Percentiles rank a stretch among this genome's conserved stretches.
These are phyloP conservation scores for Leccinum disarticulatum DNA, from an alignment of 768 basidiomycete genomes.

Conservation along the genomic window DNA sequence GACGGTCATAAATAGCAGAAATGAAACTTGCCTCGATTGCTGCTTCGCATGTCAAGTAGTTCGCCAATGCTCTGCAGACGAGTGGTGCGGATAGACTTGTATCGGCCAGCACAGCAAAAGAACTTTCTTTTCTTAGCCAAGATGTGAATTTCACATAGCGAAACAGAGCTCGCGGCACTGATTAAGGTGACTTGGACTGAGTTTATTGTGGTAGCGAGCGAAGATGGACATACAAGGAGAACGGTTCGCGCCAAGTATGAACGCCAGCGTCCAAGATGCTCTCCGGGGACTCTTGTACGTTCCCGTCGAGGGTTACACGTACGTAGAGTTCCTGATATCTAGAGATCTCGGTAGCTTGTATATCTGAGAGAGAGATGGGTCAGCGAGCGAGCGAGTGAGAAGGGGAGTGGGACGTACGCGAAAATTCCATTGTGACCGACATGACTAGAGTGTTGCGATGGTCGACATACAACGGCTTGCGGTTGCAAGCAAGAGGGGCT, in stretches of 20 bases:
- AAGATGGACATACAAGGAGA: conserved; percentile 24
- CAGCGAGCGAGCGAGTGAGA: neutral
- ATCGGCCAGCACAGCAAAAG: conserved; percentile 28
- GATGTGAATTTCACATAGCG: conserved; percentile 30
- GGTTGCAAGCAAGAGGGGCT: conserved; percentile 30
- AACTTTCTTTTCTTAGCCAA: conserved; percentile 29
- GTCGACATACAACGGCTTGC: conserved; percentile 27
- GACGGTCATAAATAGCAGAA: conserved; percentile 28
- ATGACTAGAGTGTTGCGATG: conserved; percentile 17
- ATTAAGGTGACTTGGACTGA: conserved; percentile 1
- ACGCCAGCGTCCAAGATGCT: conserved; percentile 25
- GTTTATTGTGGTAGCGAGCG: neutral
- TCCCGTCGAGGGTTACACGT: conserved; percentile 28
- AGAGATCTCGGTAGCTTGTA: conserved; percentile 22
- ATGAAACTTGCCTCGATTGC: conserved; percentile 31
- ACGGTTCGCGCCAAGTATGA: conserved; percentile 31
- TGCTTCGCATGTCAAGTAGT: conserved; percentile 28
- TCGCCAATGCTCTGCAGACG: conserved; percentile 24
- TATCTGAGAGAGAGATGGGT: conserved; percentile 17
- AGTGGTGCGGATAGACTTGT: conserved; percentile 31
- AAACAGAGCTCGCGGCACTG: conserved; percentile 21
- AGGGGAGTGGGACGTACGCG: conserved; percentile 18
- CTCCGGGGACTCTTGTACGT: conserved; percentile 30
- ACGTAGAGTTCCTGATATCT: conserved; percentile 28
- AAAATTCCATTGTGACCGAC: conserved; percentile 26